Evolutionary conservation across 805 yeast species (phyloP), one percentile per base, ranked within the genome.

Genomic region (Wickerhamiella hasegawae): DNA sequence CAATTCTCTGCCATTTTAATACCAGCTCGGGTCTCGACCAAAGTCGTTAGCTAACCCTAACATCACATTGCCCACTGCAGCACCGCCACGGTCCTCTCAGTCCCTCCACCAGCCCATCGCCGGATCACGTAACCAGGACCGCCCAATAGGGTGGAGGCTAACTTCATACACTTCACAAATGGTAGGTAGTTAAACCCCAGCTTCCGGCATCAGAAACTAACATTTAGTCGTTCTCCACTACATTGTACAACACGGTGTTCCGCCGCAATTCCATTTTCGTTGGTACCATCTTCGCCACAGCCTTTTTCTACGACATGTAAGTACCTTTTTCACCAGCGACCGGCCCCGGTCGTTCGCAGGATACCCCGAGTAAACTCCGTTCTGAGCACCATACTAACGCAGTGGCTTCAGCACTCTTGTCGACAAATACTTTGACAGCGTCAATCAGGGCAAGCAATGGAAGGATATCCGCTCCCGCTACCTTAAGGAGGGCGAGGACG

Each of bases 181-280:
- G 40, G 40, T 37, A 37, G 23, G 40, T 37, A 6, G 21, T 26
- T 14, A 4, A 36, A 36, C 41, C 39, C 38, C 35, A 38, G 36
- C n/a, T 28, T 16, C 21, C 8, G 10, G 19, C 31, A 17, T 8
- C 28, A 18, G 21, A 24, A 33, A 26, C 31, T 25, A 25, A 33
- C 30, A n/a, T 4, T n/a, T 14, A 52, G 60, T 44, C 59, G 30
- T 45, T 55, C 42, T 52, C 60, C 48, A 54, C 77, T 30, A 56
- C 71, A 31, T 51, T 74, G 42, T 73, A 71, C 71, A 76, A 73
- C 69, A 59, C 66, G 25, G 49, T 78, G 38, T 76, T 81, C 71
- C 82, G 82, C 71, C 81, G 95, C 71, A 85, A 87, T 73, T 71
- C 96, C 32, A 66, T 78, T 43, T 82, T 69, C 61, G 94, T 85